A percentile compares a stretch with the other conserved stretches of the same genome.
Conservation (phyloP, 1,284 basidiomycete species). For the Fomitopsis palustris region DNA sequence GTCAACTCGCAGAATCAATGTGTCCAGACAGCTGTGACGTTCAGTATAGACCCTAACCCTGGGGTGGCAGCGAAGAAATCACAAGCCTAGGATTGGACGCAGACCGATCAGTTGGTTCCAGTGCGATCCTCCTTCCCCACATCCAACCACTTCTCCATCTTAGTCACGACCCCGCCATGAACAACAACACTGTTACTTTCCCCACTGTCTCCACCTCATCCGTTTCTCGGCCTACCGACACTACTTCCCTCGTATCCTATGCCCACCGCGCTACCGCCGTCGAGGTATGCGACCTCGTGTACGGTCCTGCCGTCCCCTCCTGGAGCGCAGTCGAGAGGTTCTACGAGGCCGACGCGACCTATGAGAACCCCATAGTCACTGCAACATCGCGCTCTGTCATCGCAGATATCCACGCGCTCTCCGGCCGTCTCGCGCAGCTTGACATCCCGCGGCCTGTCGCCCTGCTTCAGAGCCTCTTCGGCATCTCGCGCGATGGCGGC, state of each 20-base stretch:
- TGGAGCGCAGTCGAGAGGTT: constrained; percentile 53
- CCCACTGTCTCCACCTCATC: background rate
- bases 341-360: constrained; percentile 69
- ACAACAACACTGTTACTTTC: constrained; percentile 9
- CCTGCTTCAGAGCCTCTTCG: constrained; percentile 52
- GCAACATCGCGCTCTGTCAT: constrained; percentile 69
- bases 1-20: too few species aligned
- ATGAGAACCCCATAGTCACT: constrained; percentile 73
- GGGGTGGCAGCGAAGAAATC: too few species aligned
- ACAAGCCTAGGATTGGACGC: too few species aligned
- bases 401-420: constrained; percentile 60
- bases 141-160: background rate
- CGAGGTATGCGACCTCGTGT: constrained; percentile 65
- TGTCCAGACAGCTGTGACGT: too few species aligned
- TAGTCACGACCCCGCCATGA: background rate
- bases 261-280: constrained; percentile 51
- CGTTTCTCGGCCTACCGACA: constrained; percentile 4
- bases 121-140: too few species aligned
- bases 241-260: constrained; percentile 33
- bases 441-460: constrained; percentile 64
- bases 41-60: too few species aligned
- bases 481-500: constrained; percentile 33
- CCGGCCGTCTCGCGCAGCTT: constrained; percentile 51
- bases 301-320: constrained; percentile 46
- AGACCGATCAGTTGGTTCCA: too few species aligned